Evolutionary conservation across 306 rosid species (phyloP).

Genomic region (Ammopiptanthus mongolicus): DNA sequence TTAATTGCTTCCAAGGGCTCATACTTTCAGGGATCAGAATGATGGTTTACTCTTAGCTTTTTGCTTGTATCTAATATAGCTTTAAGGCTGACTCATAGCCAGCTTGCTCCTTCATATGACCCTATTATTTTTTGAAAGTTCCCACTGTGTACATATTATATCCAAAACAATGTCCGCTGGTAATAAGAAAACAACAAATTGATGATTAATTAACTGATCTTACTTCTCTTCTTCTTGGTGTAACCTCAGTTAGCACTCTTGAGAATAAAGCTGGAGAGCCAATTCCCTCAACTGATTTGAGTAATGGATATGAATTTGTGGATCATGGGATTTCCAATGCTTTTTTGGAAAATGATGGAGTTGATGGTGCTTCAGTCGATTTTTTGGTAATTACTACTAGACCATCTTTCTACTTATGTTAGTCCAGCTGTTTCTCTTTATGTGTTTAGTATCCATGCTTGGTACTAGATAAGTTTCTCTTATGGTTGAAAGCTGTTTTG

Average conservation of each 20-base stretch:
- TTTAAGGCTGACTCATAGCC: neutral
- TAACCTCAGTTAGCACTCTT: slow-evolving; percentile 47
- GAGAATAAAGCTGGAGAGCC: slow-evolving; percentile 54
- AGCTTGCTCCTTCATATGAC: neutral
- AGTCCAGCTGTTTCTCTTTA: neutral
- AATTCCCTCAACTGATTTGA: slow-evolving; percentile 33
- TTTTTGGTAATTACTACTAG: slow-evolving; percentile 47
- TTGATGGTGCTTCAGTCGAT: slow-evolving; percentile 44
- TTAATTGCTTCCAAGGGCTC: no score
- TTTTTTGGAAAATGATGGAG: slow-evolving; percentile 55
- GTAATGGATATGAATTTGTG: slow-evolving; percentile 35
- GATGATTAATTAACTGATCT: neutral
- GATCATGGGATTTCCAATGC: slow-evolving; percentile 44
- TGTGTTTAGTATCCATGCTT: neutral
- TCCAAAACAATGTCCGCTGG: neutral
- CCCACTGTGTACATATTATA: neutral
- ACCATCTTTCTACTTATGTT: slow-evolving; percentile 2
- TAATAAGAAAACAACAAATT: neutral
- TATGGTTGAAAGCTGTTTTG: slow-evolving; percentile 9
- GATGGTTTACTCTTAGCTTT: no score
- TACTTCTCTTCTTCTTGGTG: slow-evolving; percentile 21
- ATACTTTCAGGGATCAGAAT: no score
- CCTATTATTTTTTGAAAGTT: neutral
- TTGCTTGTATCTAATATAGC: neutral
- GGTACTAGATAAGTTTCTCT: neutral